Conservation (phyloP, 2,329 filamentous ascomycete genomes). For the Aspergillus aculeatus region DNA sequence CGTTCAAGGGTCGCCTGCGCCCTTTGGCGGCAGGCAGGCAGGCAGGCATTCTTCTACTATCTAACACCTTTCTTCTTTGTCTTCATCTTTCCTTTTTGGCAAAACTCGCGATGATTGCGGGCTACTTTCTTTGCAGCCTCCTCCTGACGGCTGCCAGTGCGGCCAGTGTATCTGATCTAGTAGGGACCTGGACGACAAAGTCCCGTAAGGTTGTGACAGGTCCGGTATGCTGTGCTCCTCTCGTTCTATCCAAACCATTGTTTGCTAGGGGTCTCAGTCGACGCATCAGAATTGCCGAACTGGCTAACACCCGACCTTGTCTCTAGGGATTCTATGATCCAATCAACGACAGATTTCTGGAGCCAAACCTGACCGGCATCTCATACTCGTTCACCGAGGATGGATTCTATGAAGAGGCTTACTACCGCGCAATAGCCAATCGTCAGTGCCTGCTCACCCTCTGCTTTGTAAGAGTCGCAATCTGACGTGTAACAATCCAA, state of each 20-base stretch:
- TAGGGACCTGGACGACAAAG: conserved; percentile 73
- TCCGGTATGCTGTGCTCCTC: conserved; percentile 51
- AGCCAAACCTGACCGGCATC: conserved; percentile 66
- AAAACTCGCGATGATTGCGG: conserved; percentile 28
- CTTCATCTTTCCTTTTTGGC: conserved; percentile 1
- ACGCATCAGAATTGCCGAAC: background rate
- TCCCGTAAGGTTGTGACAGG: conserved; percentile 68
- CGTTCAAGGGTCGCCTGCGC: conserved; percentile 13
- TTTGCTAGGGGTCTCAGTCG: background rate
- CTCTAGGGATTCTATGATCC: conserved; percentile 68
- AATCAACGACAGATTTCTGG: conserved; percentile 62
- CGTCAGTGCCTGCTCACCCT: conserved; percentile 49
- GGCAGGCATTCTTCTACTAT: conserved; percentile 6
- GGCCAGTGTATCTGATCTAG: conserved; percentile 50
- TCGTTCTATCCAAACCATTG: background rate
- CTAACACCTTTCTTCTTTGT: background rate
- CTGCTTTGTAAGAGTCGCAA: background rate
- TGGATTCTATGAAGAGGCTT: conserved; percentile 67
- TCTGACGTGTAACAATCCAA: conserved; percentile 13
- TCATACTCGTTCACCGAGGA: conserved; percentile 72
- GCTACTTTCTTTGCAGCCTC: conserved; percentile 34
- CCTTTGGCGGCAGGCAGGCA: conserved; percentile 8
- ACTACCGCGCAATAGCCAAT: conserved; percentile 68
- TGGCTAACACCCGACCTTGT: conserved; percentile 6
- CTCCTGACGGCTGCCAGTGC: conserved; percentile 41